Evolutionary conservation across 1,139 yeast species (phyloP), one percentile per base, ranked within the genome.

Genomic region (Debaryomyces nepalensis): DNA sequence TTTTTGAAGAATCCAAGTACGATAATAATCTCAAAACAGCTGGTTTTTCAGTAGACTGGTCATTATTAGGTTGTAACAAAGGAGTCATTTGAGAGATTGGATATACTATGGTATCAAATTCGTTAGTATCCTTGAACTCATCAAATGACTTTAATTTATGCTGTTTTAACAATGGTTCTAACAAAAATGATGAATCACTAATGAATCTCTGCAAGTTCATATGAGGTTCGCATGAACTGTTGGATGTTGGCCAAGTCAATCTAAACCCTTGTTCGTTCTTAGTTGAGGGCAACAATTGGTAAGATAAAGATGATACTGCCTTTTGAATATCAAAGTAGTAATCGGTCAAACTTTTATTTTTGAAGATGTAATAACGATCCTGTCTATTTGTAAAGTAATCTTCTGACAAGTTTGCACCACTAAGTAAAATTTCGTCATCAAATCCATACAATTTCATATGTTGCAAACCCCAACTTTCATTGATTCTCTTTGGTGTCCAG

Each of bases 371-470:
- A 62, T 95, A 95, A 37, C 99, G 72, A 63, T 93, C 99, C 61
- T 93, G 99, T 52, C 99, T 80, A 61, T 93, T 85, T n/a, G 96
- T 87, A 63, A 95, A 93, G 63, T 93, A 93, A 63, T 93, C 99
- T 32, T 79, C 71, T 0, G 97, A 88, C 42, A 93, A 72, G 57
- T 93, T 93, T 4, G 99, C 99, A 3, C 99, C 99, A 15, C 89
- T 81, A 36, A 95, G 72, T 14, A 95, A 77, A 39, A 93, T 82
- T 58, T 90, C 97, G 55, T 90, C 82, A 61, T 93, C 99, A 57
- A 90, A 83, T 1, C 99, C 99, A 59, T 93, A 93, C 30, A 95
- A 75, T 63, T 93, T 93, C 99, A 93, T 95, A 61, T 93, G 99
- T 64, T 93, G 99, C 41, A 93, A 73, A 0, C 99, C 99, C 67